Evolutionary conservation across 495 filamentous ascomycete species (phyloP), one percentile per base, ranked within the genome.

Genomic region (Annulohypoxylon stygium): DNA sequence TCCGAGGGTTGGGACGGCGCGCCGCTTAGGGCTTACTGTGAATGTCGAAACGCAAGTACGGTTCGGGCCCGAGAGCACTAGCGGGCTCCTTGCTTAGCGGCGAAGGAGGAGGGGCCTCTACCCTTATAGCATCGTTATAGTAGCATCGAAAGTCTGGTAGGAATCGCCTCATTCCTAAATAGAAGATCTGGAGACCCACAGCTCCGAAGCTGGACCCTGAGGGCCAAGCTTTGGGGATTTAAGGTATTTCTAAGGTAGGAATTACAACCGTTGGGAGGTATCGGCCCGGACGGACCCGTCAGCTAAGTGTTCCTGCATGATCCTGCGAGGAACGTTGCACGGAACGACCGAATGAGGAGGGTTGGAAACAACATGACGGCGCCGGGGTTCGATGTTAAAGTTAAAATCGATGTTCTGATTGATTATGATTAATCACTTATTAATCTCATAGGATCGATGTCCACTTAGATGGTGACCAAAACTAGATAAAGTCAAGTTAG

Each of bases 11-110:
- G 26, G 16, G 18, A 14, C 9, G 4, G 12, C 3, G 26, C 18
- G 14, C 23, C 33, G n/a, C 33, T 67, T 59, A 67, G 41, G 64
- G 66, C 66, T 69, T 69, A 69, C 66, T 69, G 58, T 69, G 2
- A 59, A 59, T 34, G 20, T 70, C 67, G 67, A 70, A 64, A 51
- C 50, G 58, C 51, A 51, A 30, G 60, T 53, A 70, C 60, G 43
- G 9, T 58, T 64, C 67, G 67, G 67, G 67, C 33, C 60, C 67
- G 60, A 70, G 50, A 36, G 30, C 30, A 12, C n/a, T 11, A 10
- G 53, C 39, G 37, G 39, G 4, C 12, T n/a, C 37, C 43, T 57
- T 43, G 37, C 39, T 51, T 48, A 43, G 41, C 30, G 30, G 43
- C 14, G 41, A 34, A 67, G 33, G 53, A 37, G 45, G 41, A 45